Conservation (phyloP, 495 filamentous ascomycete genomes). For the Podospora didyma region DNA sequence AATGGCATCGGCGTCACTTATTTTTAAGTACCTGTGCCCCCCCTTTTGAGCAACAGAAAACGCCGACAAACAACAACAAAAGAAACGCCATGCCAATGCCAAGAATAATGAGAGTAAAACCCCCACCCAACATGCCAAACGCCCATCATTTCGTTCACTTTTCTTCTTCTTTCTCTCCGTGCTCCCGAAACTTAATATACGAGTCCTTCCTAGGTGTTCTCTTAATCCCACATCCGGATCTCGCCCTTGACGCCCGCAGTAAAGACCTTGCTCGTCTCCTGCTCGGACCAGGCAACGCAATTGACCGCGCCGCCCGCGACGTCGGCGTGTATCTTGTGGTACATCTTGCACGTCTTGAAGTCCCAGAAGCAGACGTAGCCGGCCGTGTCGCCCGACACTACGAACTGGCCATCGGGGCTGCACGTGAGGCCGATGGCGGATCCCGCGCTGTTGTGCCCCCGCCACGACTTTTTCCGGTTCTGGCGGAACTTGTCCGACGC, state of each 20-base stretch:
- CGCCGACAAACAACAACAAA: too few relatives aligned
- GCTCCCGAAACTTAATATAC: too few relatives aligned
- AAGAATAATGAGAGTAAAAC: too few relatives aligned
- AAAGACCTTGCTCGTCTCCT: slow-evolving; percentile 90
- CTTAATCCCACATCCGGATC: slow-evolving; percentile 93
- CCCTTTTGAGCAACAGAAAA: too few relatives aligned
- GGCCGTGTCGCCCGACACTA: slow-evolving; percentile 76
- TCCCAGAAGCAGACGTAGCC: slow-evolving; percentile 97
- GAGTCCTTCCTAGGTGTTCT: too few relatives aligned
- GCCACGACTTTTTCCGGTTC: slow-evolving; percentile 94
- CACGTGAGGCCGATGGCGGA: slow-evolving; percentile 88
- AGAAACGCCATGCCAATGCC: too few relatives aligned
- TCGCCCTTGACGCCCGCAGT: slow-evolving; percentile 85
- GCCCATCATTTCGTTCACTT: too few relatives aligned
- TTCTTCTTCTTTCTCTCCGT: too few relatives aligned
- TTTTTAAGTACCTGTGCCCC: too few relatives aligned
- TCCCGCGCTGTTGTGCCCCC: slow-evolving; percentile 91
- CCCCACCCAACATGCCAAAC: too few relatives aligned
- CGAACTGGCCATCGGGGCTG: slow-evolving; percentile 85
- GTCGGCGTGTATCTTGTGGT: slow-evolving; percentile 79
- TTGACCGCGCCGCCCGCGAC: slow-evolving; percentile 69
- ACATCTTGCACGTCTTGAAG: slow-evolving; percentile 99
- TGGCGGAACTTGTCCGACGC: slow-evolving; percentile 85
- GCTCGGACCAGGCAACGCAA: slow-evolving; percentile 85
- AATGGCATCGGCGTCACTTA: too few relatives aligned